These are phyloP conservation scores for Aspergillus fumigatus DNA, from an alignment of 2,329 filamentous ascomycete species.

Conservation along the genomic window DNA sequence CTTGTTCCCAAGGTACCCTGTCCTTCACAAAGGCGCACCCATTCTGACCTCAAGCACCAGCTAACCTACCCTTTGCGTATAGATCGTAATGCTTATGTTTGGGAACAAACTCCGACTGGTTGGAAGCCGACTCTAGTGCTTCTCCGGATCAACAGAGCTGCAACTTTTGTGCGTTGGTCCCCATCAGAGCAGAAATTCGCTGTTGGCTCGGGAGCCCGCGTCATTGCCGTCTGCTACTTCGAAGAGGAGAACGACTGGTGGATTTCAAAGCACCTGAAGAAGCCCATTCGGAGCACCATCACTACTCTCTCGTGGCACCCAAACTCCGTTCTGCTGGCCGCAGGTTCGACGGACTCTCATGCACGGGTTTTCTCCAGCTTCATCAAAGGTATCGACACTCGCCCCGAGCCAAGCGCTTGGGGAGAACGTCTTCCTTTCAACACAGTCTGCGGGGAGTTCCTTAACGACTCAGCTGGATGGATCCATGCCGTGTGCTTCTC, in stretches of 20 bases:
- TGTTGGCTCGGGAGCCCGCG: slow-evolving; percentile 89
- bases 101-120: slow-evolving; percentile 86
- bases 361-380: slow-evolving; percentile 92
- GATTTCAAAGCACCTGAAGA: slow-evolving; percentile 99
- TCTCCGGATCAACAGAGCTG: slow-evolving; percentile 92
- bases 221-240: slow-evolving; percentile 97
- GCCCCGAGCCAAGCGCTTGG: slow-evolving; percentile 84
- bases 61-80: slow-evolving; percentile 7
- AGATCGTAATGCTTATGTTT: slow-evolving; percentile 98
- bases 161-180: slow-evolving; percentile 95
- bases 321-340: slow-evolving; percentile 90
- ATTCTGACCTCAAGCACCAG: background rate
- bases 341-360: slow-evolving; percentile 95
- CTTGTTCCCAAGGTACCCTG: slow-evolving; percentile 79
- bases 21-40: slow-evolving; percentile 12
- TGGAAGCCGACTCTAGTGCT: slow-evolving; percentile 98
- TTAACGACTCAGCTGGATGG: slow-evolving; percentile 97
- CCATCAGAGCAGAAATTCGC: slow-evolving; percentile 97
- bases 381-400: slow-evolving; percentile 87
- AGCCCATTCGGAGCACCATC: slow-evolving; percentile 95
- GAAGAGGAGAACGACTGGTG: slow-evolving; percentile 99
- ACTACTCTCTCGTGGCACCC: slow-evolving; percentile 95
- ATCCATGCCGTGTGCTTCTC: slow-evolving; percentile 91
- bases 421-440: slow-evolving; percentile 96
- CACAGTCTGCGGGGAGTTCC: slow-evolving; percentile 92